Conservation (phyloP, 2,329 filamentous ascomycete species). For the Grosmannia huntii region DNA sequence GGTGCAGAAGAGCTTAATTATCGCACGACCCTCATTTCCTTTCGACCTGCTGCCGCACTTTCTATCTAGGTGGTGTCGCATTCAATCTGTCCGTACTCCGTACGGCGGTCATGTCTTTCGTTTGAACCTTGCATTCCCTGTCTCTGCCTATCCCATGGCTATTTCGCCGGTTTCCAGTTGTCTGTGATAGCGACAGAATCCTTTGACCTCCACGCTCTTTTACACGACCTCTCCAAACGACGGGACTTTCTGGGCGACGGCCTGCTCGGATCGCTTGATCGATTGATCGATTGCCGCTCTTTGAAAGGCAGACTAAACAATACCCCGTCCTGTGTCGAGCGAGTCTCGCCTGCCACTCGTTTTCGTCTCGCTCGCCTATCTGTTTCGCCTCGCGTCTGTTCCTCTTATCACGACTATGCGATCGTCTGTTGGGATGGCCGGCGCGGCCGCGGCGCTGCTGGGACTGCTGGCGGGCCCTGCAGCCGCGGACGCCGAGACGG, state of each 20-base stretch:
- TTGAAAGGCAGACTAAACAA: not conserved
- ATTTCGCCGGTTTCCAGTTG: too few relatives aligned
- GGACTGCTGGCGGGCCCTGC: not conserved
- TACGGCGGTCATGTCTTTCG: not conserved
- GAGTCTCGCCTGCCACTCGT: not conserved
- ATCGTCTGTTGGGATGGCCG: not conserved
- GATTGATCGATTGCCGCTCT: too few relatives aligned
- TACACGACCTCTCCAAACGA: too few relatives aligned
- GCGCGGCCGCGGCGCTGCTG: not conserved
- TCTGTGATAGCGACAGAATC: too few relatives aligned
- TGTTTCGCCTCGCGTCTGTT: not conserved
- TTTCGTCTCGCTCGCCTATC: not conserved
- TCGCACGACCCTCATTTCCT: not conserved
- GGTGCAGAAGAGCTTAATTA: not conserved
- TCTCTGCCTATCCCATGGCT: too few relatives aligned
- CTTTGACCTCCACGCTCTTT: too few relatives aligned
- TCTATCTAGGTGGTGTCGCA: not conserved
- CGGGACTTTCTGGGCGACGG: too few relatives aligned
- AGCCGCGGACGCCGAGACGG: conserved; percentile 8
- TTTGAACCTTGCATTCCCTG: not conserved
- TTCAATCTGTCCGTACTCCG: not conserved
- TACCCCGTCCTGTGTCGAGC: too few relatives aligned
- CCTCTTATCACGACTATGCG: not conserved
- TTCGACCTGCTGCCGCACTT: not conserved
- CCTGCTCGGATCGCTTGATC: too few relatives aligned